Evolutionary conservation across 176 grass and related monocot genomes (phyloP).

Genomic region (Oryza nivara): DNA sequence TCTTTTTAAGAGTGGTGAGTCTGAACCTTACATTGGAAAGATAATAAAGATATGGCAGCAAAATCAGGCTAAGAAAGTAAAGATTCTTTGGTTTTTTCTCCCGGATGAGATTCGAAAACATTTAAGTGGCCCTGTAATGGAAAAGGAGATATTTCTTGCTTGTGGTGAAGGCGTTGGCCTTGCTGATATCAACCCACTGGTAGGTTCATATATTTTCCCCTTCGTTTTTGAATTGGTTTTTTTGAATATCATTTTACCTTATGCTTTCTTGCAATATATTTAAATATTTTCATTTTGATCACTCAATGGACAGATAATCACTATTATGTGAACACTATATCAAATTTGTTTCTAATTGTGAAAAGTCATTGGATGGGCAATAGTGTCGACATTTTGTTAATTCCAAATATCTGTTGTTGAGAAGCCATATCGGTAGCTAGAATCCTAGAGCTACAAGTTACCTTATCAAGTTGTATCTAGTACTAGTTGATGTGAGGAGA

Average conservation of each 20-base stretch:
- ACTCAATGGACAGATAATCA: not conserved
- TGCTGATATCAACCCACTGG: constrained; percentile 62
- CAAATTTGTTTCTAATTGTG: constrained; percentile 2
- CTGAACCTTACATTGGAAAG: constrained; percentile 67
- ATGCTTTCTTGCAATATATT: constrained; percentile 2
- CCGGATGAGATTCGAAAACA: constrained; percentile 58
- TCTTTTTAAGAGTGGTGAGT: constrained; percentile 48
- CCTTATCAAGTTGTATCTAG: not conserved
- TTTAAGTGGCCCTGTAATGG: constrained; percentile 45
- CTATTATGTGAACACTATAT: not conserved
- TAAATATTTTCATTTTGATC: constrained; percentile 34
- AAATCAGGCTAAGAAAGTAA: constrained; percentile 62
- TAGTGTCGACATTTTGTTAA: not conserved
- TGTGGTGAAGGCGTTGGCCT: constrained; percentile 61
- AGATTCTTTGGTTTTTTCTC: constrained; percentile 79
- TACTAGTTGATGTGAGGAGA: not conserved
- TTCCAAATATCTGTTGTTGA: not conserved
- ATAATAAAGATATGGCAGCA: constrained; percentile 65
- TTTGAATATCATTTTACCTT: not conserved
- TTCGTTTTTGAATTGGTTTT: constrained; percentile 12
- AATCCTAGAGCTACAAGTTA: not conserved
- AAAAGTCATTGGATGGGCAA: constrained; percentile 4
- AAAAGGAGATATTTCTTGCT: constrained; percentile 80
- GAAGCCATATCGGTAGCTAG: constrained; percentile 10
- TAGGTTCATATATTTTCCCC: constrained; percentile 28